Evolutionary conservation across 805 yeast genomes (phyloP), one percentile per base, ranked within the genome.

Genomic region (Sugiyamaella lignohabitans): DNA sequence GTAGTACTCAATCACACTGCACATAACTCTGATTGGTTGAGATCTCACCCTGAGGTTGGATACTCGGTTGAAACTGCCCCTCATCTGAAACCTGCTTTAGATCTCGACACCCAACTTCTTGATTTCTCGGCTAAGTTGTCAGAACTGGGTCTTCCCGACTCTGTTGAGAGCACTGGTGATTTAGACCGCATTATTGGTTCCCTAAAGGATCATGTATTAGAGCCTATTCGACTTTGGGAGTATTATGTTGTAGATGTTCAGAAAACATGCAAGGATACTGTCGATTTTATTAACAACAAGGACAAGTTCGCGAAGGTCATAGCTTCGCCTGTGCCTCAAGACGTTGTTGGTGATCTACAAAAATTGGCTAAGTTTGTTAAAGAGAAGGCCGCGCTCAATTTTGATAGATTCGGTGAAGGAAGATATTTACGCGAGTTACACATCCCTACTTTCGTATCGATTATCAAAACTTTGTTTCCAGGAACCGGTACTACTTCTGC

Each of bases 1-100:
- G 82, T 93, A 24, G 98, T 91, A 1, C 81, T 88, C 73, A 91
- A 91, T 62, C 98, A 91, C 61, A 91, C 98, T 0, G 96, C 98
- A 2, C 75, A 86, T 61, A 87, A 91, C 65, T 87, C 98, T 0
- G 64, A 59, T 0, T 91, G 98, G 98, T 65, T 93, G 29, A 67
- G 76, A 38, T 84, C 81, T 2, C 88, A 86, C 56, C 97, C 98
- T 0, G 96, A 89, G 19, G 79, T 85, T 1, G 98, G 98, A 6
- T 91, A 91, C 66, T 85, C 87, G 49, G 74, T 74, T 21, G 75
- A 74, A 43, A 89, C 96, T 2, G 95, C 97, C 1, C 97, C 98
- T 3, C 96, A 91, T 66, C 73, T 91, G 52, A 71, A 62, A 11
- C 67, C 95, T 2, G 97, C 98, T 1, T 82, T 88, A 36, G 96